Evolutionary conservation across 2,329 filamentous ascomycete genomes (phyloP).

Genomic region (Penicillium olsonii): DNA sequence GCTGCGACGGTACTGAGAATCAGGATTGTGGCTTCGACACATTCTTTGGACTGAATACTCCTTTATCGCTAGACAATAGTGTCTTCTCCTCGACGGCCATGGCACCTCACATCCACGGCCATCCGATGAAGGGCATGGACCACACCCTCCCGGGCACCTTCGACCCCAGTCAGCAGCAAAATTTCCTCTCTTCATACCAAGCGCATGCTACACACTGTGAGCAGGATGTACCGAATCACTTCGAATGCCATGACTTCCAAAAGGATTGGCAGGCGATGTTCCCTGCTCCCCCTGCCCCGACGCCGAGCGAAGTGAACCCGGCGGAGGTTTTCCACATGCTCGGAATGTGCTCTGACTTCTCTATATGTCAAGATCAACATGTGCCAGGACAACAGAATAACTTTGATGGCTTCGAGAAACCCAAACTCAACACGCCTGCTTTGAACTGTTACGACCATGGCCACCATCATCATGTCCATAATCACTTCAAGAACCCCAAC

Average conservation of each 20-base stretch:
- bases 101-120: slow-evolving; percentile 17
- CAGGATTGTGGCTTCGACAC: slow-evolving; percentile 33
- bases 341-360: slow-evolving; percentile 35
- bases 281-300: slow-evolving; percentile 23
- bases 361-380: slow-evolving; percentile 29
- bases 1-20: slow-evolving; percentile 27
- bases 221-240: slow-evolving; percentile 28
- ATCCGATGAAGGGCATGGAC: slow-evolving; percentile 23
- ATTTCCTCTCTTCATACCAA: slow-evolving; percentile 28
- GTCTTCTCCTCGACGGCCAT: slow-evolving; percentile 28
- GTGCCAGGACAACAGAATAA: slow-evolving; percentile 20
- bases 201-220: slow-evolving; percentile 25
- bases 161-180: slow-evolving; percentile 22
- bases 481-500: slow-evolving; percentile 30
- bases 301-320: slow-evolving; percentile 35
- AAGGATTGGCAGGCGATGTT: slow-evolving; percentile 30
- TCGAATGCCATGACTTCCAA: slow-evolving; percentile 32
- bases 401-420: slow-evolving; percentile 19
- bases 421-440: slow-evolving; percentile 24
- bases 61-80: slow-evolving; percentile 31
- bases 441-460: slow-evolving; percentile 33
- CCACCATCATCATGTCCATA: slow-evolving; percentile 28
- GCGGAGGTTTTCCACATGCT: slow-evolving; percentile 40
- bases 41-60: slow-evolving; percentile 34
- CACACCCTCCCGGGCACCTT: slow-evolving; percentile 17